Percentiles rank a stretch among this genome's conserved stretches.
Conservation (phyloP, 306 rosid species). For the Pyrus communis region DNA sequence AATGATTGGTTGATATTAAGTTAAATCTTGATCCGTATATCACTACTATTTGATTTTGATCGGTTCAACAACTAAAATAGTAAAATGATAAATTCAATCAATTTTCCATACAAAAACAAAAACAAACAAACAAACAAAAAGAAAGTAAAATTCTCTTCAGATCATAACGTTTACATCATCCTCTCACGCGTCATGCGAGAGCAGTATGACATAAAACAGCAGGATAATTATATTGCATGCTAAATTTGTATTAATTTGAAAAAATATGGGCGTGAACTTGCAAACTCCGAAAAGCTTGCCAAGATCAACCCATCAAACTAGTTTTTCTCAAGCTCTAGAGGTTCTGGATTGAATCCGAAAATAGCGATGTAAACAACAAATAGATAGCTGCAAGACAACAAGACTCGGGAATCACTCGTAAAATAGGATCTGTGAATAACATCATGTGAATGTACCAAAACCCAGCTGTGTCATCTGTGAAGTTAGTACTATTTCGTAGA, state of each 20-base stretch:
- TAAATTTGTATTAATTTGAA: background rate
- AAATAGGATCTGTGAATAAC: background rate
- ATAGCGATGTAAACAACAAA: background rate
- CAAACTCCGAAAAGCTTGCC: conserved; percentile 9
- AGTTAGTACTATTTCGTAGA: conserved; percentile 4
- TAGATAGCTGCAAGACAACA: background rate
- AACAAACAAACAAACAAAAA: too few species aligned
- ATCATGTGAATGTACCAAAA: conserved; percentile 1
- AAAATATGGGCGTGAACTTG: conserved; percentile 8
- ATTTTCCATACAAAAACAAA: too few species aligned
- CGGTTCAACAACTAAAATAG: too few species aligned
- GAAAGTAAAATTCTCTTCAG: too few species aligned
- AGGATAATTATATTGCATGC: background rate
- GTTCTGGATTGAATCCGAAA: background rate
- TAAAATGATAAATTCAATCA: too few species aligned
- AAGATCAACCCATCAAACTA: conserved; percentile 1
- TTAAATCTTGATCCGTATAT: too few species aligned
- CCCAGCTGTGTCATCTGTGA: conserved; percentile 3
- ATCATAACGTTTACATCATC: background rate
- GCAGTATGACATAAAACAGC: too few species aligned
- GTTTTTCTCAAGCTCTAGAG: background rate
- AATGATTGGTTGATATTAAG: too few species aligned
- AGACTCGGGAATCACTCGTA: conserved; percentile 2
- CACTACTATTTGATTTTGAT: too few species aligned
- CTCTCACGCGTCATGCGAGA: background rate